A percentile compares a stretch with the other conserved stretches of the same genome.
These are phyloP conservation scores for Phytopythium ostracodes DNA, from an alignment of 352 stramenopile genomes.

Conservation along the genomic window DNA sequence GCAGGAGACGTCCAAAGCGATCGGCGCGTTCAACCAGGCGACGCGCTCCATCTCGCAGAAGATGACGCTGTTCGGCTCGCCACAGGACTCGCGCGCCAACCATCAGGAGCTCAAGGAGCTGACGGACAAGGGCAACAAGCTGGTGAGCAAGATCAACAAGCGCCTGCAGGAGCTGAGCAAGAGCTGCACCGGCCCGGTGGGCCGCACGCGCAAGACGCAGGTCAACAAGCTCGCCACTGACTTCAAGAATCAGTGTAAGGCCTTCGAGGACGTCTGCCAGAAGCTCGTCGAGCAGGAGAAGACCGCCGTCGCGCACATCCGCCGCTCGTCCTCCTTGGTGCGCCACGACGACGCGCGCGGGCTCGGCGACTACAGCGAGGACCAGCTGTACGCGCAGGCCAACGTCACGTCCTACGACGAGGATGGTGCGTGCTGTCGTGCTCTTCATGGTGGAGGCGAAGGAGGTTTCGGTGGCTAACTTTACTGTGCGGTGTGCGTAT, in stretches of 20 bases:
- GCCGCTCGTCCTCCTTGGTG: conserved; percentile 45
- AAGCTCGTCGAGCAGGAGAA: conserved; percentile 43
- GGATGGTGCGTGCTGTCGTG: conserved; percentile 32
- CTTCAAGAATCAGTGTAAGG: conserved; percentile 61
- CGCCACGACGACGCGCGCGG: conserved; percentile 32
- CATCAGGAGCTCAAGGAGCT: conserved; percentile 61
- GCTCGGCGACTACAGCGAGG: conserved; percentile 59
- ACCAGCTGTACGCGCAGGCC: conserved; percentile 62
- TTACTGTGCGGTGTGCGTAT: conserved; percentile 2
- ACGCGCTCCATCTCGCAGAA: conserved; percentile 61
- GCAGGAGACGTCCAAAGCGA: conserved; percentile 55
- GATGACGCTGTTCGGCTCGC: conserved; percentile 52
- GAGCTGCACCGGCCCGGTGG: conserved; percentile 24
- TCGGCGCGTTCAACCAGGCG: conserved; percentile 53
- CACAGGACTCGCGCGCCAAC: conserved; percentile 54
- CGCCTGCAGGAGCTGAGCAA: conserved; percentile 44
- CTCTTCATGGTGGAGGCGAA: neutral
- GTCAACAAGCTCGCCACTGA: conserved; percentile 51
- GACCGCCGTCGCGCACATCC: conserved; percentile 43
- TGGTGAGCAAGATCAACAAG: conserved; percentile 53
- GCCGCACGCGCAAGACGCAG: conserved; percentile 41
- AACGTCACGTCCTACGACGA: conserved; percentile 62
- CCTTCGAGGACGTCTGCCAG: conserved; percentile 53
- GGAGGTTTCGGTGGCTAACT: neutral
- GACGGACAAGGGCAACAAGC: conserved; percentile 53